A percentile compares a stretch with the other conserved stretches of the same genome.
These are phyloP conservation scores for Mortierella sp. DNA, from an alignment of 371 early-diverging fungal genomes.

Conservation along the genomic window DNA sequence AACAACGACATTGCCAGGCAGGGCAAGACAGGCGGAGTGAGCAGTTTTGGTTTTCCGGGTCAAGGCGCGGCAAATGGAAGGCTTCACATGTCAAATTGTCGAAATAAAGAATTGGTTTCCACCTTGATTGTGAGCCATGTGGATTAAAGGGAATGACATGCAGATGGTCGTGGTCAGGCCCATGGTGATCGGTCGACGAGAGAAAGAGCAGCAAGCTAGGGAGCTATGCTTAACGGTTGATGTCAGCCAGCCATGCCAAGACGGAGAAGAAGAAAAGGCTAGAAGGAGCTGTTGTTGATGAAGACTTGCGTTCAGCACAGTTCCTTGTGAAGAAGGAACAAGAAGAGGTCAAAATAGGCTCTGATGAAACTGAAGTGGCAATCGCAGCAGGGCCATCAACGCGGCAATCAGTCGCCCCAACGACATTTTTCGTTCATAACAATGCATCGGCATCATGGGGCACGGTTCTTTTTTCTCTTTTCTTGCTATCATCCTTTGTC, in stretches of 20 bases:
- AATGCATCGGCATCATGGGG: conserved; percentile 23
- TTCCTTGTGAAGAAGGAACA: neutral
- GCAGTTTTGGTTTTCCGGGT: neutral
- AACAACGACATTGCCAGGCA: neutral
- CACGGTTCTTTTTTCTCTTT: conserved; percentile 7
- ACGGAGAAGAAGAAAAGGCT: neutral
- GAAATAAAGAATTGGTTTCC: neutral
- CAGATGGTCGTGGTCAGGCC: neutral
- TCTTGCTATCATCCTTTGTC: neutral
- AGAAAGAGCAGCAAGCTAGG: neutral
- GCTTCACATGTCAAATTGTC: conserved; percentile 31
- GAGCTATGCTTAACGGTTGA: neutral
- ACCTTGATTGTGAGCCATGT: conserved; percentile 1
- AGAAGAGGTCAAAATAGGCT: neutral
- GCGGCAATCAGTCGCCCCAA: neutral
- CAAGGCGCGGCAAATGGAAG: neutral
- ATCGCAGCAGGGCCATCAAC: neutral
- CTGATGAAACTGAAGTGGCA: neutral
- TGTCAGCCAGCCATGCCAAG: neutral
- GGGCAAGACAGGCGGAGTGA: neutral
- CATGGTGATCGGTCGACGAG: neutral
- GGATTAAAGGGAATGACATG: neutral
- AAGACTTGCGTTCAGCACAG: too few relatives aligned
- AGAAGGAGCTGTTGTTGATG: neutral
- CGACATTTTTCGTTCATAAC: neutral